Evolutionary conservation across 2,329 filamentous ascomycete genomes (phyloP).

Genomic region (Aspergillus sp.): DNA sequence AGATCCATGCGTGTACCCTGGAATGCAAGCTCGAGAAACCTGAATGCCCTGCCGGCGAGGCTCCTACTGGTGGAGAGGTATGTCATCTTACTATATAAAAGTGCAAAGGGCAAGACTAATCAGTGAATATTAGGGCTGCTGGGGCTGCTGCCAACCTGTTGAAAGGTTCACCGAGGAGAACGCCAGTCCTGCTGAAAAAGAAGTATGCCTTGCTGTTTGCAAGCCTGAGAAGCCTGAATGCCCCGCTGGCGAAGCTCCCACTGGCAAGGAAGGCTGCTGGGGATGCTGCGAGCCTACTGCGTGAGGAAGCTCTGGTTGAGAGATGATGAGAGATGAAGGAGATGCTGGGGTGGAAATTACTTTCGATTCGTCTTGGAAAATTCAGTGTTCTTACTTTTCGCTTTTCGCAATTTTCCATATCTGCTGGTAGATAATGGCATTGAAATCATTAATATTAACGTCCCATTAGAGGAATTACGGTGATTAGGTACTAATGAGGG

Average conservation of each 20-base stretch:
- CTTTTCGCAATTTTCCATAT: no score
- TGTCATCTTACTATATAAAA: not conserved
- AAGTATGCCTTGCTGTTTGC: not conserved
- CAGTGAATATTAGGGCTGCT: not conserved
- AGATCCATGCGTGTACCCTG: not conserved
- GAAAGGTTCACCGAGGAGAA: not conserved
- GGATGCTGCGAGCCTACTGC: not conserved
- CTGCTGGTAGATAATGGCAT: no score
- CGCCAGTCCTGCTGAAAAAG: no score
- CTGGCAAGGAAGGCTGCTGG: constrained; percentile 5
- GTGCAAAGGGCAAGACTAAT: no score
- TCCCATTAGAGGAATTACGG: no score
- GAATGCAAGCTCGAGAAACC: not conserved
- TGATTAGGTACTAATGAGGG: not conserved
- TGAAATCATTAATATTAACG: no score
- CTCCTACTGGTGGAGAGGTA: not conserved
- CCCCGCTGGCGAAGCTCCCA: constrained; percentile 1
- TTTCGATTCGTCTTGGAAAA: no score
- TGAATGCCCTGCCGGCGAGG: not conserved
- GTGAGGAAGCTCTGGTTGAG: no score
- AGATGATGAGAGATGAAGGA: no score
- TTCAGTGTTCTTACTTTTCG: no score
- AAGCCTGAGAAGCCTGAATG: constrained; percentile 3
- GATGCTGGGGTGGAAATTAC: no score
- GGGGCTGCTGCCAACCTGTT: constrained; percentile 1